Conservation (phyloP, 208 protist genomes). For the Acanthamoeba triangularis region DNA sequence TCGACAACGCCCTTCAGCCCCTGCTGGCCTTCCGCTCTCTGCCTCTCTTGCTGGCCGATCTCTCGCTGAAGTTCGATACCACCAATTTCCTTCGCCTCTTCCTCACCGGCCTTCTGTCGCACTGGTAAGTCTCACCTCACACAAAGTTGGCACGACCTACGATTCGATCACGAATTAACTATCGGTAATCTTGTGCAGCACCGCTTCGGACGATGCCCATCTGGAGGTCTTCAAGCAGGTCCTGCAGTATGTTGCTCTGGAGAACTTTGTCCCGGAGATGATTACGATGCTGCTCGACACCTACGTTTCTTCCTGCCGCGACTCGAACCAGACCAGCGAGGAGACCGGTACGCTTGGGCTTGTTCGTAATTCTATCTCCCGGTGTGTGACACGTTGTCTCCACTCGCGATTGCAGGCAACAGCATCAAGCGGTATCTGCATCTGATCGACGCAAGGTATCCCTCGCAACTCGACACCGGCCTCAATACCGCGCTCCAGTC, state of each 20-base stretch:
- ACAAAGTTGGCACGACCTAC: not conserved
- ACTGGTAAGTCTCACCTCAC: conserved; percentile 23
- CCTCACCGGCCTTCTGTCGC: conserved; percentile 14
- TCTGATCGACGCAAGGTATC: conserved; percentile 48
- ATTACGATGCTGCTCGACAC: conserved; percentile 7
- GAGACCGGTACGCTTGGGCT: not conserved
- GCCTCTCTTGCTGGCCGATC: not conserved
- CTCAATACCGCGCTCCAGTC: conserved; percentile 54
- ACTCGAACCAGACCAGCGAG: not conserved
- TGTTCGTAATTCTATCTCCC: not conserved
- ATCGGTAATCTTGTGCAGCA: not conserved
- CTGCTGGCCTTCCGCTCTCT: conserved; percentile 44
- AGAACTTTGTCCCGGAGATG: conserved; percentile 48
- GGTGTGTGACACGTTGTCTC: not conserved
- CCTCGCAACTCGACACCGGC: conserved; percentile 38
- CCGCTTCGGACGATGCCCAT: not conserved
- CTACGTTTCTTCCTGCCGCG: not conserved
- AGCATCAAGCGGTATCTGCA: conserved; percentile 9
- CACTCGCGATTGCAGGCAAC: not conserved
- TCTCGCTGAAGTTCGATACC: conserved; percentile 45
- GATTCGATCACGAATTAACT: not conserved
- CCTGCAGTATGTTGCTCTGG: not conserved
- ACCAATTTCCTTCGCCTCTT: conserved; percentile 70
- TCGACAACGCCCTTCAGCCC: not conserved
- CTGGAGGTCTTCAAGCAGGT: conserved; percentile 55